These are phyloP conservation scores for Calonectria montana DNA, from an alignment of 2,329 filamentous ascomycete species.

Conservation along the genomic window DNA sequence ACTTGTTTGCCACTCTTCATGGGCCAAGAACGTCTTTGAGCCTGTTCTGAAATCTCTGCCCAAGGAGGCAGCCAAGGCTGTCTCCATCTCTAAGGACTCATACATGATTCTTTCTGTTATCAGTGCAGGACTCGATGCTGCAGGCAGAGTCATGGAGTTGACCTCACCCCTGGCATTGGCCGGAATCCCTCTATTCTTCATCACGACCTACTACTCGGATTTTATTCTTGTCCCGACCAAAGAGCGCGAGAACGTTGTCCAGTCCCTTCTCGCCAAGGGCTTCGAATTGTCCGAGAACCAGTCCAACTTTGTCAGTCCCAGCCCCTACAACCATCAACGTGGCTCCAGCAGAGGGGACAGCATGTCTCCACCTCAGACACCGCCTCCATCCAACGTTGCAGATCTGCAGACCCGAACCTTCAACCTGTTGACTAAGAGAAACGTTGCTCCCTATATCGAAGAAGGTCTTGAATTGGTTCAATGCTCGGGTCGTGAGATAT, in stretches of 20 bases:
- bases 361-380: constrained; percentile 70
- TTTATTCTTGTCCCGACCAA: constrained; percentile 91
- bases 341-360: constrained; percentile 52
- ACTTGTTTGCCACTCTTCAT: constrained; percentile 83
- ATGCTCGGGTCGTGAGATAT: constrained; percentile 75
- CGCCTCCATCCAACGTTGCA: constrained; percentile 79
- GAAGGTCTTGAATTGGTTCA: constrained; percentile 78
- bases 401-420: constrained; percentile 90
- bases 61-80: constrained; percentile 59
- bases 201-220: constrained; percentile 97
- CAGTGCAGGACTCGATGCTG: constrained; percentile 89
- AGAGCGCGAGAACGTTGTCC: constrained; percentile 78
- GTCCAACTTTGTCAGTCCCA: constrained; percentile 72
- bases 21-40: constrained; percentile 80
- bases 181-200: constrained; percentile 97
- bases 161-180: constrained; percentile 92
- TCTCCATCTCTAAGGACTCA: constrained; percentile 83
- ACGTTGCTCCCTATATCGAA: constrained; percentile 79
- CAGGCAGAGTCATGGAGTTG: constrained; percentile 89
- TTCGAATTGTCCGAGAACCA: constrained; percentile 85
- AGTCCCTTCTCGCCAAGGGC: constrained; percentile 80
- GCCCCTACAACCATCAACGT: constrained; percentile 48
- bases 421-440: constrained; percentile 79
- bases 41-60: constrained; percentile 76
- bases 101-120: constrained; percentile 92